Conservation (phyloP, 2,329 filamentous ascomycete species). For the Colletotrichum magnum region DNA sequence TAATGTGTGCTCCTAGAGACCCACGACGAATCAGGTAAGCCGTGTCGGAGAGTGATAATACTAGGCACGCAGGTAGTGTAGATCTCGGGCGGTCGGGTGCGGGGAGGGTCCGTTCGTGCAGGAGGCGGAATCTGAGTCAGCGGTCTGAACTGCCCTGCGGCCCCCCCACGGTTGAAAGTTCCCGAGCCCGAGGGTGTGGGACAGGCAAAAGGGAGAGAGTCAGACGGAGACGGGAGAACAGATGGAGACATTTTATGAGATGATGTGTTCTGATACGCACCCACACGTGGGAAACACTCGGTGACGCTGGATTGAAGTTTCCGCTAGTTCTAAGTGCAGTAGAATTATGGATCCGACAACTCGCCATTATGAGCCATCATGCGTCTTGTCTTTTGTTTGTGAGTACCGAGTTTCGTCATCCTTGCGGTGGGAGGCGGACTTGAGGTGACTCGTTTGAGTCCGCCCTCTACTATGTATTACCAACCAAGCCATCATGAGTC, state of each 20-base stretch:
- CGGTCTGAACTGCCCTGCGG: conserved; percentile 10
- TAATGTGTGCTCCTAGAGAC: too few species aligned
- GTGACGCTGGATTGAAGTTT: conserved; percentile 7
- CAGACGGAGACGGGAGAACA: not conserved
- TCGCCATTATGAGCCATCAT: not conserved
- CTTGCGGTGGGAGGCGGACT: too few species aligned
- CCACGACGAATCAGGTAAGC: too few species aligned
- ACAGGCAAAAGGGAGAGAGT: not conserved
- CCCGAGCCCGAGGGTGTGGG: conserved; percentile 9
- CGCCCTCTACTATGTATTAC: too few species aligned
- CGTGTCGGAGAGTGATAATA: too few species aligned
- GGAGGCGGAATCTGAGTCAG: conserved; percentile 18
- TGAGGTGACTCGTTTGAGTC: too few species aligned
- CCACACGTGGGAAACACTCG: conserved; percentile 18
- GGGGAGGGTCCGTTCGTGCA: not conserved
- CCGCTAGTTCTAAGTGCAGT: not conserved
- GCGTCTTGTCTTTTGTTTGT: not conserved
- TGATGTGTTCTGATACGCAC: too few species aligned
- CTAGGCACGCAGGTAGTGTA: not conserved
- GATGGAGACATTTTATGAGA: too few species aligned
- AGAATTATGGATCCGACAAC: not conserved
- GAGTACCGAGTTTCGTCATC: too few species aligned
- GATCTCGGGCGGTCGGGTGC: conserved; percentile 13
- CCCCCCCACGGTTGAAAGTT: conserved; percentile 5
- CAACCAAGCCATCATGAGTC: too few species aligned